Percentiles rank a stretch among this genome's conserved stretches.
These are phyloP conservation scores for Sanghuangporus sanghuang DNA, from an alignment of 1,284 basidiomycete species.

Conservation along the genomic window DNA sequence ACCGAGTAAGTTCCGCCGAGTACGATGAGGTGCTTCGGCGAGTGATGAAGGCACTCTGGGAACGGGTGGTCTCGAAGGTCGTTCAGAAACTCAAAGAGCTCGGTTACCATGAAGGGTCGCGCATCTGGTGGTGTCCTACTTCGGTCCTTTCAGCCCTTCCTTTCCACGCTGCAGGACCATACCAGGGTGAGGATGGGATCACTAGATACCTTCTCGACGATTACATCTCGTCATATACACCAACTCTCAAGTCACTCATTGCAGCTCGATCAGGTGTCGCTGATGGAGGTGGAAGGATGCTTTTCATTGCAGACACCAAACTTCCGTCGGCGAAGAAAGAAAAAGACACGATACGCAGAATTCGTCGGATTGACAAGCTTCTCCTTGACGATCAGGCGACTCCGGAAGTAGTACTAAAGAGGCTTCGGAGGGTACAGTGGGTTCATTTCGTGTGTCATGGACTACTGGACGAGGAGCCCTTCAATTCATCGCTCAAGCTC, in stretches of 20 bases:
- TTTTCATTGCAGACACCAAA: not conserved
- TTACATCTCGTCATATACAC: constrained; percentile 36
- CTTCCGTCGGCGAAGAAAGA: not conserved
- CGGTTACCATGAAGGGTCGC: constrained; percentile 21
- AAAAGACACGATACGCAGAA: not conserved
- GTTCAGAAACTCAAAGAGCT: constrained; percentile 22
- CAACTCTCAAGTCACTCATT: constrained; percentile 31
- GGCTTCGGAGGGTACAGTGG: not conserved
- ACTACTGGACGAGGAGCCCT: not conserved
- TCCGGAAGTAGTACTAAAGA: not conserved
- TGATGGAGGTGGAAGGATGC: no score
- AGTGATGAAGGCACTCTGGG: constrained; percentile 30
- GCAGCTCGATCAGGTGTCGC: not conserved
- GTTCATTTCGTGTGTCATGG: not conserved
- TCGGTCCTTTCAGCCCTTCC: constrained; percentile 31
- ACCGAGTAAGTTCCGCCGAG: not conserved
- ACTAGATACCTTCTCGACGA: constrained; percentile 22
- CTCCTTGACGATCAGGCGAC: not conserved
- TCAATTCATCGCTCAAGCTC: not conserved
- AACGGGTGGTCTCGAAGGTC: constrained; percentile 29
- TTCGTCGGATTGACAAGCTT: not conserved
- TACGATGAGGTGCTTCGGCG: constrained; percentile 15
- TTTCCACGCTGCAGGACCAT: constrained; percentile 26
- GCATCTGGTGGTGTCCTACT: constrained; percentile 43
- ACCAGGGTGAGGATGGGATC: not conserved